Conservation (phyloP, 1,139 yeast species). For the Lodderomyces theae region DNA sequence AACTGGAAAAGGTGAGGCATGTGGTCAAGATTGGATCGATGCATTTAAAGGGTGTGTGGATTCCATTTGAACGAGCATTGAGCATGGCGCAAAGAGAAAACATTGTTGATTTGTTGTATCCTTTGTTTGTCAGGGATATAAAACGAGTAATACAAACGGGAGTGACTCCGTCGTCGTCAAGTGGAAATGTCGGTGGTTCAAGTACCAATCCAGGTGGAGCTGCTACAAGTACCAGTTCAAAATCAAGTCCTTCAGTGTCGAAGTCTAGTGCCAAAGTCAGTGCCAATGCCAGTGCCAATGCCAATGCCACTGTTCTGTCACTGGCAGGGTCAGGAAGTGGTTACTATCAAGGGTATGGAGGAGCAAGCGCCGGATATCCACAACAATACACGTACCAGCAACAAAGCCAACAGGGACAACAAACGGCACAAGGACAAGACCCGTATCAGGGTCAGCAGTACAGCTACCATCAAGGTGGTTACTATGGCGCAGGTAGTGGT, state of each 20-base stretch:
- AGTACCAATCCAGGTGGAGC: conserved; percentile 12
- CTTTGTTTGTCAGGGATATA: conserved; percentile 84
- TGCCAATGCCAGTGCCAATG: conserved; percentile 8
- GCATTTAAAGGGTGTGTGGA: conserved; percentile 98
- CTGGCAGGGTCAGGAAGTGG: conserved; percentile 13
- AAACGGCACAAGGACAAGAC: conserved; percentile 15
- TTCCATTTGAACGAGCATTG: conserved; percentile 89
- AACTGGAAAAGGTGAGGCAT: conserved; percentile 83
- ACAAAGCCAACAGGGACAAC: conserved; percentile 16
- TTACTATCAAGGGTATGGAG: conserved; percentile 17
- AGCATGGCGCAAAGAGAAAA: conserved; percentile 90
- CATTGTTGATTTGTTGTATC: conserved; percentile 80
- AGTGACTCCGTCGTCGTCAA: conserved; percentile 35
- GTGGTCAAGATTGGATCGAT: conserved; percentile 96
- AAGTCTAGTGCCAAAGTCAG: conserved; percentile 14
- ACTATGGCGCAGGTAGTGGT: conserved; percentile 1
- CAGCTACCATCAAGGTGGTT: conserved; percentile 10
- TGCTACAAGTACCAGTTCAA: conserved; percentile 8
- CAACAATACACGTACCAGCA: conserved; percentile 9
- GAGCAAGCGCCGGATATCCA: conserved; percentile 1
- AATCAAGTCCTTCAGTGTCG: conserved; percentile 12
- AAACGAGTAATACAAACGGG: conserved; percentile 63
- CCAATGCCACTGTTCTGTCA: neutral
- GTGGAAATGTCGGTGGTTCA: conserved; percentile 6
- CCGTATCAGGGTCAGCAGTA: conserved; percentile 10